Base-by-base conservation (phyloP, 163 green algal species). In the Volvox carteri region DNA sequence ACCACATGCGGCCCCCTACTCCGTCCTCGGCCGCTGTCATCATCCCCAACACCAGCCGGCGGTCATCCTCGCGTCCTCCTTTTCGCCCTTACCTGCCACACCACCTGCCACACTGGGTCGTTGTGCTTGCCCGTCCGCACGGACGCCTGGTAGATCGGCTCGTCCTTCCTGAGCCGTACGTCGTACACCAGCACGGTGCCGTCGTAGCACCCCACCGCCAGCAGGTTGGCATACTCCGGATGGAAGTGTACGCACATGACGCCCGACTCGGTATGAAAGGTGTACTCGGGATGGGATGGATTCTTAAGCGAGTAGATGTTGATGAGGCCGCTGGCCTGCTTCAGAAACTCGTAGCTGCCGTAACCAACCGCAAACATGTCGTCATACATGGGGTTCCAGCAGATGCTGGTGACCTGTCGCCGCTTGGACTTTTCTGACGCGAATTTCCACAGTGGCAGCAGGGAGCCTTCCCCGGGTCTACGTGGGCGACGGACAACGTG, bases 391-490 rank as follows among this genome's bases (percentile, higher is more conserved):
- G 95, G 95, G 87, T 95, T 96, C 96, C 96, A 99, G 90, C 91
- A 95, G 21, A 99, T 93, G 14, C 95, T 90, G 0, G 97, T 99
- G 19, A 99, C 96, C 74, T 97, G 90, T 25, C 91, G 91, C 80
- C 91, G 65, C 74, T 92, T 92, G 33, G 93, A 90, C 44, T 92
- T 90, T 23, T 97, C 93, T 54, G 91, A 93, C 30, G 28, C 88
- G 86, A 98, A 99, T 88, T 94, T 93, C 97, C 97, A 99, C 78
- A 99, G 93, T 23, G 97, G 97, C 89, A 99, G 93, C 93, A 99
- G 91, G 16, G 95, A 98, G 39, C 97, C 97, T 91, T 99, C 96
- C 19, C 93, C 92, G 25, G 92, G 92, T 88, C 92, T 93, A 86
- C 6, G 23, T 12, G 8, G 14, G 1, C 19, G 8, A 21, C 30